These are phyloP conservation scores for Paraconiothyrium brasiliense DNA, from an alignment of 2,329 filamentous ascomycete species.

Conservation along the genomic window DNA sequence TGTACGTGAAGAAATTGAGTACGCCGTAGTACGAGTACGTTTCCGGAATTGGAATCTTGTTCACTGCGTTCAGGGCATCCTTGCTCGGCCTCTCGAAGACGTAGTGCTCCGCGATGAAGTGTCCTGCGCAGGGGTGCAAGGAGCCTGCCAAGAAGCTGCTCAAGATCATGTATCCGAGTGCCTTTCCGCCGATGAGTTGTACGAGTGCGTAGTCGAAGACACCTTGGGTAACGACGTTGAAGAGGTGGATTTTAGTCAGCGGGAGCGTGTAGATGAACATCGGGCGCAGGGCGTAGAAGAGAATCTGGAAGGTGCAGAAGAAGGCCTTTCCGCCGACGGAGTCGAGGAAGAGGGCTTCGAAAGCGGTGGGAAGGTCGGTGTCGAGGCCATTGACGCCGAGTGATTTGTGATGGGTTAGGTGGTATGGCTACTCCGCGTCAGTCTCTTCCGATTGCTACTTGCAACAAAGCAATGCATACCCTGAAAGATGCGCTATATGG, in stretches of 20 bases:
- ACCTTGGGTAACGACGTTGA: constrained; percentile 83
- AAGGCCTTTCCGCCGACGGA: constrained; percentile 96
- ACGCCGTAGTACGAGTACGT: constrained; percentile 97
- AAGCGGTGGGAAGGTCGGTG: constrained; percentile 89
- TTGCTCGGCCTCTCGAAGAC: constrained; percentile 62
- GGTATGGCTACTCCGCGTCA: constrained; percentile 75
- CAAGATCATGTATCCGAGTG: constrained; percentile 83
- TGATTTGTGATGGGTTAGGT: constrained; percentile 98
- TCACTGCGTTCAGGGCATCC: constrained; percentile 63
- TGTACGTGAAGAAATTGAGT: constrained; percentile 93
- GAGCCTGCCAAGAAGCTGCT: constrained; percentile 94
- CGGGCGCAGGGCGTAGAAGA: constrained; percentile 96
- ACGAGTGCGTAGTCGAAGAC: constrained; percentile 79
- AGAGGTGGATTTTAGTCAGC: constrained; percentile 82
- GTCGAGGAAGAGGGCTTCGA: constrained; percentile 93
- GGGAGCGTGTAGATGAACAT: constrained; percentile 94
- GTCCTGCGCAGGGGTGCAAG: constrained; percentile 91
- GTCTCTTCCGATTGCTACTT: constrained; percentile 15
- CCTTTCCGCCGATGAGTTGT: constrained; percentile 66
- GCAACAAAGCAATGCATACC: constrained; percentile 57
- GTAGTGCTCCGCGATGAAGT: constrained; percentile 97
- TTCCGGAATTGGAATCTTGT: constrained; percentile 73
- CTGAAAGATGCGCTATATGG: constrained; percentile 97
- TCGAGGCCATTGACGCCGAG: constrained; percentile 96
- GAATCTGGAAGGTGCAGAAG: constrained; percentile 98